A percentile compares a stretch with the other conserved stretches of the same genome.
Conservation (phyloP, 2,329 filamentous ascomycete genomes). For the Pezicula radicicola region DNA sequence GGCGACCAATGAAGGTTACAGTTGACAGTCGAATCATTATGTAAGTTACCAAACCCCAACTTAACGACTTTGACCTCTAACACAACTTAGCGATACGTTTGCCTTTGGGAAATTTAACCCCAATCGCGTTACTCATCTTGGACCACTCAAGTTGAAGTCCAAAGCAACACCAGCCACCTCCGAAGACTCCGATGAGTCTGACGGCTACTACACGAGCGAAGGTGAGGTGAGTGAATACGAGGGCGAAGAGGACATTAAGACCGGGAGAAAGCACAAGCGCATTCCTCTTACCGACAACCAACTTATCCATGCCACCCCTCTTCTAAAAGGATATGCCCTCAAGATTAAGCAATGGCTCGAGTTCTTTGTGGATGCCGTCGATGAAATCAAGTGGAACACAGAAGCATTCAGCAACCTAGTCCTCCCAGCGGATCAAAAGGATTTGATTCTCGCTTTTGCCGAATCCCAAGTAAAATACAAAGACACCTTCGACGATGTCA, state of each 20-base stretch:
- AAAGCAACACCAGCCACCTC: conserved; percentile 3
- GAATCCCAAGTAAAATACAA: conserved; percentile 41
- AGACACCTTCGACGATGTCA: conserved; percentile 46
- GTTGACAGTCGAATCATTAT: conserved; percentile 19
- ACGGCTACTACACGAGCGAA: neutral
- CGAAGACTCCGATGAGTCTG: neutral
- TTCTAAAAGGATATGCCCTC: conserved; percentile 45
- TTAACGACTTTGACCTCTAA: neutral
- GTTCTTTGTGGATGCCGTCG: conserved; percentile 43
- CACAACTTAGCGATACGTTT: conserved; percentile 8
- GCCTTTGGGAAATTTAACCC: conserved; percentile 23
- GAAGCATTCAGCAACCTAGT: conserved; percentile 47
- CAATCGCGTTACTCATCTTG: conserved; percentile 11
- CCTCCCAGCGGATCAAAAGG: conserved; percentile 45
- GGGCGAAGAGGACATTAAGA: conserved; percentile 1
- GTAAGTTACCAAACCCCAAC: conserved; percentile 4
- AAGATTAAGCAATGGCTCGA: conserved; percentile 46
- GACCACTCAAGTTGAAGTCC: conserved; percentile 11
- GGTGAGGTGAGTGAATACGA: conserved; percentile 1
- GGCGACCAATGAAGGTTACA: conserved; percentile 14
- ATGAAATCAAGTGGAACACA: conserved; percentile 44
- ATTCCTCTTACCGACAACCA: conserved; percentile 34
- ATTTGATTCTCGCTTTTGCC: conserved; percentile 48
- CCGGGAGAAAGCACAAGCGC: conserved; percentile 19
- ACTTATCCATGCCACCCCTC: conserved; percentile 36